These are phyloP conservation scores for Dunaliella primolecta DNA, from an alignment of 139 green algal genomes.

Conservation along the genomic window DNA sequence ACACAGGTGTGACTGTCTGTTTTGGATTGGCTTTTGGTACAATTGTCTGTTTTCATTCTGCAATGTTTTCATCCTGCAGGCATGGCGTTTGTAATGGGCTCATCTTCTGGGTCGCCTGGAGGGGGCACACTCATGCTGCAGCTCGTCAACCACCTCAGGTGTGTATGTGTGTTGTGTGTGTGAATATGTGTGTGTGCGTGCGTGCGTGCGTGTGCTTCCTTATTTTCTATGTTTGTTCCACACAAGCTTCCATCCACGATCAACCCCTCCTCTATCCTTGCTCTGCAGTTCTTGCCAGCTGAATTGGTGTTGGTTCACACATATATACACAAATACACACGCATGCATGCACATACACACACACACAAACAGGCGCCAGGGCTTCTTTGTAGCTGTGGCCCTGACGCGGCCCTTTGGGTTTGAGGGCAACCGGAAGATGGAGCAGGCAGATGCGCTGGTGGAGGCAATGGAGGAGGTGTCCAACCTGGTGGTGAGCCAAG, in stretches of 20 bases:
- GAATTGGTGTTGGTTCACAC: no score
- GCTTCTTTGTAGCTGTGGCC: conserved; percentile 70
- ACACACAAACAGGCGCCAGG: conserved; percentile 33
- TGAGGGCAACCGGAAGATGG: conserved; percentile 61
- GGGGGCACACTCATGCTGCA: conserved; percentile 61
- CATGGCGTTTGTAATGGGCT: conserved; percentile 55
- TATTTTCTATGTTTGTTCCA: no score
- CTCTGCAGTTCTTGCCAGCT: no score
- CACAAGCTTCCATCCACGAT: no score
- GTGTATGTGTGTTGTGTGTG: not conserved
- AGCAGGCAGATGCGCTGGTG: conserved; percentile 62
- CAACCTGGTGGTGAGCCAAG: conserved; percentile 65
- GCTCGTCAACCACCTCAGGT: conserved; percentile 51
- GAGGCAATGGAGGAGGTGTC: conserved; percentile 53
- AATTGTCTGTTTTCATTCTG: no score
- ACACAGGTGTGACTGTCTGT: no score
- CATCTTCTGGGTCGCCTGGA: conserved; percentile 52
- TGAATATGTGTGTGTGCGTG: not conserved
- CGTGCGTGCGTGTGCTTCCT: not conserved
- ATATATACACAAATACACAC: no score
- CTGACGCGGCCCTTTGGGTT: conserved; percentile 77
- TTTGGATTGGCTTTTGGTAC: no score
- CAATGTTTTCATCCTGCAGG: conserved; percentile 2
- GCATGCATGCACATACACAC: not conserved
- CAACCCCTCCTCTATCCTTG: no score